Base-by-base conservation (phyloP, 352 stramenopile species). In the Phytopythium oedochilum region DNA sequence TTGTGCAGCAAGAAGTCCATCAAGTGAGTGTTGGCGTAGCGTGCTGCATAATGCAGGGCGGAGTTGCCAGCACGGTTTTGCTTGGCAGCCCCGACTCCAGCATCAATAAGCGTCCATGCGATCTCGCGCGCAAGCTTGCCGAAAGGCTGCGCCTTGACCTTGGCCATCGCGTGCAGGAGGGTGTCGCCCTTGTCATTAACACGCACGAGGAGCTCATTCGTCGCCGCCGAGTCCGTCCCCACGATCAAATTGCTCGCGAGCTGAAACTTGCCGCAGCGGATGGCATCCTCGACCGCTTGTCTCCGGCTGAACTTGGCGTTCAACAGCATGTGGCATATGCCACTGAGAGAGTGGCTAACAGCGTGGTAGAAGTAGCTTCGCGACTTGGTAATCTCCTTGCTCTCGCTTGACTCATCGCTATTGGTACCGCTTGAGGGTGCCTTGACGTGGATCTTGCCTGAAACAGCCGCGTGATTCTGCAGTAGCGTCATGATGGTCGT, bases 291-390 rank as follows among this genome's bases (percentile, higher is more conserved):
- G 8, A 90, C 75, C 0, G 79, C 83, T 70, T 92, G 83, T 15
- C 79, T 75, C 17, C 75, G 79, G 25, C 63, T 79, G 53, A 90
- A 92, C 53, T 85, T 88, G 11, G 77, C 70, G 35, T 70, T 89
- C 12, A 92, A 55, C 4, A 92, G 64, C 65, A 92, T 83, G 59
- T 92, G 83, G 39, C 78, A 92, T 22, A 92, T 88, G 6, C 79
- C 83, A 1, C 79, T 83, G 11, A 89, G 66, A 9, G 68, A 74
- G 51, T 90, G 63, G 57, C 73, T 83, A 14, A 92, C 80, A 1
- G 83, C 83, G 47, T 88, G 75, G 52, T 88, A 90, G 47, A 90
- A 92, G 63, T 86, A 89, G 46, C 83, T 90, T 18, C 58, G 54
- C 2, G 53, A 73, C 34, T 68, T 74, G n/a, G 65, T 57, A 18